phyloP scores from a whole-genome alignment of 306 rosid species.

The Ziziphus jujuba region DNA sequence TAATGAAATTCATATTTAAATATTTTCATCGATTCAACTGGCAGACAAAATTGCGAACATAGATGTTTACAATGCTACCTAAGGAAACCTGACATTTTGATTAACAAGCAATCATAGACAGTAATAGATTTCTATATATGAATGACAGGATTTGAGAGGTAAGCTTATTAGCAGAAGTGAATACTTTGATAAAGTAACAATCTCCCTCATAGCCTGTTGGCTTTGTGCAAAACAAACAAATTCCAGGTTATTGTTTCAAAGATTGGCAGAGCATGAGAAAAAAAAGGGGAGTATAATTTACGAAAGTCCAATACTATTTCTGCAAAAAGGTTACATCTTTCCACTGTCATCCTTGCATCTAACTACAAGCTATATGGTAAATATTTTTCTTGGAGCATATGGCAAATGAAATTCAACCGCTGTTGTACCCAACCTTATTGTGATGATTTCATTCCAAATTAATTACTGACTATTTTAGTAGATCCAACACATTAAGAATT shows the following conservation, averaged over 20 bases:
- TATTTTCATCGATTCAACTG: not conserved
- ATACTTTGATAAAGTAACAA: not conserved
- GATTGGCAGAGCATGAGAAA: not conserved
- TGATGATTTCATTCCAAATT: slow-evolving; percentile 13
- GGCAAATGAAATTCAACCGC: not conserved
- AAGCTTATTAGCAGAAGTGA: too few relatives aligned
- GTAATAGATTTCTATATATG: not conserved
- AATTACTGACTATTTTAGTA: slow-evolving; percentile 14
- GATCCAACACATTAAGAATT: slow-evolving; percentile 8
- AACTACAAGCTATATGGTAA: not conserved
- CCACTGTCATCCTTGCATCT: slow-evolving; percentile 1
- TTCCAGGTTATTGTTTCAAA: not conserved
- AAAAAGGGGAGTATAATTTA: not conserved
- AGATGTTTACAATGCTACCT: slow-evolving; percentile 1
- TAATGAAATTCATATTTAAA: not conserved
- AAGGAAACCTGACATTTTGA: not conserved
- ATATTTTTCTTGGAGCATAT: slow-evolving; percentile 3
- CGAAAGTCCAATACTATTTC: not conserved
- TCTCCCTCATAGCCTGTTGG: not conserved
- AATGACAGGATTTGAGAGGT: not conserved
- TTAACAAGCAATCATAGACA: not conserved
- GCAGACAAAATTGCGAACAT: not conserved
- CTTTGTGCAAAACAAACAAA: not conserved
- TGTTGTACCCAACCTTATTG: slow-evolving; percentile 10
- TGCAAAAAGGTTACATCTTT: not conserved